These are phyloP conservation scores for Magnusiomyces paraingens DNA, from an alignment of 1,139 yeast species.

Conservation along the genomic window DNA sequence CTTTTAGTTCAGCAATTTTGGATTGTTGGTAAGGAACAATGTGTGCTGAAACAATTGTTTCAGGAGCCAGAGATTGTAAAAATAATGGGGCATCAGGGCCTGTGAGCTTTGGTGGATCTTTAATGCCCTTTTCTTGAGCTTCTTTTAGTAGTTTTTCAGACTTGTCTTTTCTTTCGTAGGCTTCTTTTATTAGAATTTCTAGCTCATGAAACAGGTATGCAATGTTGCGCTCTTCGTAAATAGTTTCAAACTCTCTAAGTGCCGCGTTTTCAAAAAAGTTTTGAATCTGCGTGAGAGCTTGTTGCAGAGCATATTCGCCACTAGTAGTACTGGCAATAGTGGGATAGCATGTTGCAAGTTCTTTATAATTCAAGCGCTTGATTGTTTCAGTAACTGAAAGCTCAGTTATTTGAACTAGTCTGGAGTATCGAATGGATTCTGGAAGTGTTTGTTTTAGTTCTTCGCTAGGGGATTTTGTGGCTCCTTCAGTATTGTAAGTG, in stretches of 20 bases:
- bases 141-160: constrained; percentile 5
- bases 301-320: constrained; percentile 48
- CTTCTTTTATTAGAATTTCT: constrained; percentile 57
- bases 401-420: constrained; percentile 51
- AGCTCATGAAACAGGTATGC: constrained; percentile 52
- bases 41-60: constrained; percentile 29
- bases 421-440: constrained; percentile 41
- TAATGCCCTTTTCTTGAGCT: background rate
- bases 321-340: constrained; percentile 43
- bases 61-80: constrained; percentile 29
- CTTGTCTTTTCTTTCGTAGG: constrained; percentile 35
- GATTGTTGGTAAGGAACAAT: constrained; percentile 23
- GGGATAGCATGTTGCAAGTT: constrained; percentile 63
- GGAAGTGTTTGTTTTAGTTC: background rate
- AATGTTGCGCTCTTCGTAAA: constrained; percentile 57
- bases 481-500: background rate
- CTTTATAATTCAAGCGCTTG: constrained; percentile 53
- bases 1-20: constrained; percentile 20
- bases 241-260: constrained; percentile 54
- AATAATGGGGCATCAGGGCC: constrained; percentile 24
- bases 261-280: constrained; percentile 57
- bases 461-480: background rate
- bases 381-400: constrained; percentile 66
- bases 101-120: constrained; percentile 11
- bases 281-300: constrained; percentile 55